phyloP scores from a whole-genome alignment of 139 green algal genomes.

The Marvania coccoides region DNA sequence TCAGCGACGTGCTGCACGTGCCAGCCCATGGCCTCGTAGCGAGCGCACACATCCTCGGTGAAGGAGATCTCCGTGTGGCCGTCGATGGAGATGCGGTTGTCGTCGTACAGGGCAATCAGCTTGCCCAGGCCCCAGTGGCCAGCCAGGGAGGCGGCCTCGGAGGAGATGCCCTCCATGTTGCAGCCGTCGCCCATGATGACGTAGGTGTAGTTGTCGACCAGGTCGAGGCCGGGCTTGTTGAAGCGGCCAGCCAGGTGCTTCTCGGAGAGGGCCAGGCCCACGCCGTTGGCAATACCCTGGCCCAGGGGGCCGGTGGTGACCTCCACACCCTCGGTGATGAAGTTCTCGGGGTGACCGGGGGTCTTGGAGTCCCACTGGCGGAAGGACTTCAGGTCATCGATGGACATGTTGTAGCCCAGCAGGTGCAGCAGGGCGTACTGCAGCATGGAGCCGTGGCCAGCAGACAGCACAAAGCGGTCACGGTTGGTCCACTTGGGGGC shows the following conservation, averaged over 20 bases:
- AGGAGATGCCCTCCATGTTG: slow-evolving; percentile 99
- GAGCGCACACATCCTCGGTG: slow-evolving; percentile 93
- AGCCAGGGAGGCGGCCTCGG: slow-evolving; percentile 92
- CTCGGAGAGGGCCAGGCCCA: slow-evolving; percentile 90
- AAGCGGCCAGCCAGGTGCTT: slow-evolving; percentile 92
- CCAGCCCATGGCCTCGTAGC: slow-evolving; percentile 90
- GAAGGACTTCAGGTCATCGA: slow-evolving; percentile 96
- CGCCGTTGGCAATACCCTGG: slow-evolving; percentile 93
- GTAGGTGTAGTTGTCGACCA: slow-evolving; percentile 99
- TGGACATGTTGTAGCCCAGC: slow-evolving; percentile 78
- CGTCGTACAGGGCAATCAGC: slow-evolving; percentile 98
- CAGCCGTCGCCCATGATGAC: slow-evolving; percentile 96
- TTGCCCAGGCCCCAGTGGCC: slow-evolving; percentile 99
- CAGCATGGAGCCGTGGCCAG: slow-evolving; percentile 98
- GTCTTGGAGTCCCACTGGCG: slow-evolving; percentile 89
- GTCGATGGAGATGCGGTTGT: slow-evolving; percentile 99
- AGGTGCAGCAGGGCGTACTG: slow-evolving; percentile 97
- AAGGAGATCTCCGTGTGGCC: slow-evolving; percentile 98
- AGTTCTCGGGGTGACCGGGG: slow-evolving; percentile 98
- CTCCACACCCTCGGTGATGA: slow-evolving; percentile 90
- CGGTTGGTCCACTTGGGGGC: slow-evolving; percentile 90
- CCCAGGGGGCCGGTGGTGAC: slow-evolving; percentile 97
- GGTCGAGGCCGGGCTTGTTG: slow-evolving; percentile 90
- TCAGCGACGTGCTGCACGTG: slow-evolving; percentile 81
- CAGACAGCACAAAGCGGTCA: slow-evolving; percentile 98